Base-by-base conservation (phyloP, 257 asterid species). In the Nicotiana benthamiana region DNA sequence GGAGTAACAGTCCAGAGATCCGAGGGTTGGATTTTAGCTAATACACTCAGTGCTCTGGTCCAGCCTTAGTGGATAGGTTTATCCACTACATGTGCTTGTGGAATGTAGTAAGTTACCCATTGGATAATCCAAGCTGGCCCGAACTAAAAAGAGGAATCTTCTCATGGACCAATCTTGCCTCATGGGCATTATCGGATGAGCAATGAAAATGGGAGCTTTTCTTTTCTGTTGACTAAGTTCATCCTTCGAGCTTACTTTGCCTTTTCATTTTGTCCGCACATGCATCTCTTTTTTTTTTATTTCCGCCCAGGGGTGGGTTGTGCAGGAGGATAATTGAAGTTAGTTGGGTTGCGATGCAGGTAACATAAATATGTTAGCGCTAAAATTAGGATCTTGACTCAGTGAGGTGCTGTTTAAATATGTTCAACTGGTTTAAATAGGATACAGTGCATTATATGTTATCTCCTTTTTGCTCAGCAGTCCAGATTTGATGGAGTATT, bases 381-480 rank as follows among this genome's bases (percentile, higher is more conserved):
- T 56, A 56, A 56, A 53, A 18, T 56, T 20, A 18, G 62, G 62
- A 56, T 56, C 24, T 17, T 56, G 26, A 56, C 24, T 56, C 8
- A 56, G n/a, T 56, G 62, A 56, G 62, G 12, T 56, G 62, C 20
- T 56, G 26, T 56, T 20, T 56, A 56, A n/a, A 15, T 57, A 74
- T 26, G 61, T 74, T 7, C 78, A 72, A 72, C 78, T 72, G 78
- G 40, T 46, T 74, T 74, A 72, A 46, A 15, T 48, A 24, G 61
- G 78, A 72, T 72, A 24, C 8, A 6, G 59, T 22, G 17, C 60
- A 46, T 46, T 72, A 46, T 48, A 48, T 48, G 60, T 72, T 34
- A 46, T 72, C 43, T 67, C 54, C 54, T 9, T 74, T 74, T 24
- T 74, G 79, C 60, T 46, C 79, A 46, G 79, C 40, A 74, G 61